Conservation (phyloP, 2,329 filamentous ascomycete genomes). For the Phyllosticta citribraziliensis region DNA sequence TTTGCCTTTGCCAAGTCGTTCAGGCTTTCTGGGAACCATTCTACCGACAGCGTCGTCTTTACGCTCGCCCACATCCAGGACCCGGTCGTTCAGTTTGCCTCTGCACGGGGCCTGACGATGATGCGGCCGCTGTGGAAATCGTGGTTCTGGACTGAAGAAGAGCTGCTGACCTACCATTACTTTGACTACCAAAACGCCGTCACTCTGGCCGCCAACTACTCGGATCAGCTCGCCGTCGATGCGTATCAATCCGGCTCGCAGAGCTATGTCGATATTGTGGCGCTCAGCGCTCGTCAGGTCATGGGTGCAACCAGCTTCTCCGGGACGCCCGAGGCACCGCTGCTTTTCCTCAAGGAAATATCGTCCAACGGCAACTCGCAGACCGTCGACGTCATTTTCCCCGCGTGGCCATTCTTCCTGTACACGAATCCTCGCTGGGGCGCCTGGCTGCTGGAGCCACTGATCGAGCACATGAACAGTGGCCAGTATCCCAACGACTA, state of each 20-base stretch:
- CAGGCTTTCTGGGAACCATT: conserved; percentile 18
- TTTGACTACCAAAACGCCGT: conserved; percentile 58
- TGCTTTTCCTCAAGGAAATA: conserved; percentile 78
- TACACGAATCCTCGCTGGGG: conserved; percentile 78
- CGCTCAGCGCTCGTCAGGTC: conserved; percentile 69
- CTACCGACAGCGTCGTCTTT: conserved; percentile 50
- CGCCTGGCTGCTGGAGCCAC: conserved; percentile 66
- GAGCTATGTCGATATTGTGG: conserved; percentile 68
- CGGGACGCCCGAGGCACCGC: conserved; percentile 58
- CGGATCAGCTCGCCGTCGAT: conserved; percentile 57
- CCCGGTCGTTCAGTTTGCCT: conserved; percentile 69
- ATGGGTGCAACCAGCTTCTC: conserved; percentile 69
- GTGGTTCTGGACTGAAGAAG: conserved; percentile 54
- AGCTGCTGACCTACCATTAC: conserved; percentile 68
- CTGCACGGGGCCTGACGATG: conserved; percentile 61
- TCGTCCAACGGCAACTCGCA: conserved; percentile 78
- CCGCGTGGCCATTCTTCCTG: conserved; percentile 74
- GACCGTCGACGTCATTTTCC: conserved; percentile 82
- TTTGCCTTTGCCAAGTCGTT: conserved; percentile 56
- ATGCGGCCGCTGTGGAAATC: conserved; percentile 76
- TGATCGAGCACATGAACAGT: conserved; percentile 72
- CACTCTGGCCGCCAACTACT: conserved; percentile 61
- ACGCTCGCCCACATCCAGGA: conserved; percentile 70
- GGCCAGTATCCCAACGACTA: conserved; percentile 78
- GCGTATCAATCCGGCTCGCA: conserved; percentile 64